Percentiles rank a stretch among this genome's conserved stretches.
These are phyloP conservation scores for Mycena amicta DNA, from an alignment of 768 basidiomycete species.

Conservation along the genomic window DNA sequence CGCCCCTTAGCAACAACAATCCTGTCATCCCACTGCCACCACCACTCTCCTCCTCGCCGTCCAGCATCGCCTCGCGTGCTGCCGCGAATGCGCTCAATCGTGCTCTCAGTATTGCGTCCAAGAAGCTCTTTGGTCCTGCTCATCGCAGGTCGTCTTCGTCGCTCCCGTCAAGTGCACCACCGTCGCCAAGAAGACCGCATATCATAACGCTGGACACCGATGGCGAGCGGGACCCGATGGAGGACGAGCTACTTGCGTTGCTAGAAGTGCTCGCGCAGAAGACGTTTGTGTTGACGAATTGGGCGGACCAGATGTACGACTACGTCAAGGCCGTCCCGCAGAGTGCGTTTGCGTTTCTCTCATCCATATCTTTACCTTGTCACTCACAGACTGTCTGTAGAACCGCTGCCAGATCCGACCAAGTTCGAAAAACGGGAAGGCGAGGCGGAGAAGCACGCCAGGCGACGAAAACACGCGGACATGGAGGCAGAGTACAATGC, in stretches of 20 bases:
- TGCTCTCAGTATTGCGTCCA: constrained; percentile 78
- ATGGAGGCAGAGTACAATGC: constrained; percentile 82
- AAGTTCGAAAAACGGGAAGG: constrained; percentile 74
- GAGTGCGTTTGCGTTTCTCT: constrained; percentile 51
- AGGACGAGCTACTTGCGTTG: constrained; percentile 77
- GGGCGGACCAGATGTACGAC: constrained; percentile 94
- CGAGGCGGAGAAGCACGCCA: constrained; percentile 71
- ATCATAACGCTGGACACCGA: constrained; percentile 51
- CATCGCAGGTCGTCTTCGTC: constrained; percentile 36
- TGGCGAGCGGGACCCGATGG: constrained; percentile 63
- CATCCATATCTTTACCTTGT: background rate
- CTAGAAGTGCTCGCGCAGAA: constrained; percentile 95
- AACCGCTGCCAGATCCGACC: constrained; percentile 78
- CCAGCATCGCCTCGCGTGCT: constrained; percentile 58
- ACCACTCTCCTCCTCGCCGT: constrained; percentile 68
- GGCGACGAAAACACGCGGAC: constrained; percentile 69
- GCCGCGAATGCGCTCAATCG: constrained; percentile 77
- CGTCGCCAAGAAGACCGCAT: constrained; percentile 60
- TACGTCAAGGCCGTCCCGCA: constrained; percentile 83
- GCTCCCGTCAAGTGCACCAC: constrained; percentile 43
- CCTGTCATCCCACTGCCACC: constrained; percentile 25
- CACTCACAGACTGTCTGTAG: constrained; percentile 38
- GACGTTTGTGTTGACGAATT: constrained; percentile 89
- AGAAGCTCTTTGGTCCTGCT: constrained; percentile 72
- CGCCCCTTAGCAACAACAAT: constrained; percentile 44